Evolutionary conservation across 2,329 filamentous ascomycete species (phyloP), one percentile per base, ranked within the genome.

Genomic region (Exophiala alcalophila): DNA sequence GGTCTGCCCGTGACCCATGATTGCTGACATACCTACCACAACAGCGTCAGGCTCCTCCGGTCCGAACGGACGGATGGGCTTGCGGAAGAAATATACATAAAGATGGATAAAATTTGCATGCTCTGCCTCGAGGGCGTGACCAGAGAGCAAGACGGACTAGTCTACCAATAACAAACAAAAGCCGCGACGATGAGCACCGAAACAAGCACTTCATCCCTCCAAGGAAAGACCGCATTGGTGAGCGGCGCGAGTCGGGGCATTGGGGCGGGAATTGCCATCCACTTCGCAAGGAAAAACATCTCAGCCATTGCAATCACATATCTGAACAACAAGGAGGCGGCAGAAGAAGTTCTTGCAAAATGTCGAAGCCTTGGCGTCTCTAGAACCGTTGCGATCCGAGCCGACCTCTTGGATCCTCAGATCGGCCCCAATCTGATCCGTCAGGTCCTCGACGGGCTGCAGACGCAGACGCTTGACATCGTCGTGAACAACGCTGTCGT

Each of bases 231-330:
- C 4, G 39, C 31, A 9, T 11, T 42, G 30, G 14, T 42, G 10
- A 42, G 30, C 8, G 39, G 39, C 11, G 36, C 16, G 1, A 29
- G 25, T 11, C 44, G 44, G 10, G 55, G 53, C 19, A 44, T 60
- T 38, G 56, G 56, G 8, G 44, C 44, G 5, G 44, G 24, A 8
- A 47, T 44, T 26, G 44, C 44, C 11, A 11, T 44, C 9, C 33
- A 47, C 14, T 35, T 47, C n/a, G 40, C 33, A 6, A 34, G 33
- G 7, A 44, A 32, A 18, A 40, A 27, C 32, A 30, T 44, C 19
- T 12, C 27, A 6, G 32, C 25, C 2, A 10, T 47, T 11, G 44
- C 44, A 10, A 44, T 47, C 7, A 47, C 44, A 8, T 47, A 47
- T 34, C 25, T 19, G 18, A 33, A 12, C 15, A 47, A 47, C 32